phyloP scores from a whole-genome alignment of 1,284 basidiomycete species.

The Rhizoctonia solani region DNA sequence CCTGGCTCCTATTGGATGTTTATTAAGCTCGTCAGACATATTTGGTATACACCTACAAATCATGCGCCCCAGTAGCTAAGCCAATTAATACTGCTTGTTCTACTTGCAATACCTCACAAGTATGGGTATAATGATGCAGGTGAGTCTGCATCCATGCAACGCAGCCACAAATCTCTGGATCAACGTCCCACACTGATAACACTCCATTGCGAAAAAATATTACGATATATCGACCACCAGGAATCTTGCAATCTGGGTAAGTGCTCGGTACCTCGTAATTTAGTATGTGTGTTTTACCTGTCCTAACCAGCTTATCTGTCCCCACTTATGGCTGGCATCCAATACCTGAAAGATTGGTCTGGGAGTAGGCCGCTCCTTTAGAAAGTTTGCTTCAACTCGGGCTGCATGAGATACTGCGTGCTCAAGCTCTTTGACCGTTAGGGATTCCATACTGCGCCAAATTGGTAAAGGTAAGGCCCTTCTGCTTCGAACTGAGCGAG shows the following conservation, averaged over 20 bases:
- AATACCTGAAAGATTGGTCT: constrained; percentile 20
- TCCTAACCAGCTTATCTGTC: constrained; percentile 24
- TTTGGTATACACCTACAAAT: neutral
- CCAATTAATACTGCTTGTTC: constrained; percentile 30
- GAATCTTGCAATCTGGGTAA: neutral
- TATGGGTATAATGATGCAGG: constrained; percentile 27
- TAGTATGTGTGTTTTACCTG: neutral
- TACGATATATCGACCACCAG: constrained; percentile 12
- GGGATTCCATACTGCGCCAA: constrained; percentile 19
- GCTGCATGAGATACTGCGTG: constrained; percentile 17
- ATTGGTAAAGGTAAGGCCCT: constrained; percentile 22
- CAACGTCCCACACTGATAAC: constrained; percentile 24
- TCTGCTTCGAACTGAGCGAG: neutral
- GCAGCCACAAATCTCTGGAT: constrained; percentile 21
- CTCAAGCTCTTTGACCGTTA: constrained; percentile 12
- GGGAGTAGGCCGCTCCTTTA: constrained; percentile 10
- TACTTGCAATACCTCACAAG: constrained; percentile 28
- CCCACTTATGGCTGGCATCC: constrained; percentile 22
- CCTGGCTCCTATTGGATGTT: neutral
- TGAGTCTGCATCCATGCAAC: constrained; percentile 22
- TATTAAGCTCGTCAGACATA: neutral
- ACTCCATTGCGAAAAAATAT: constrained; percentile 26
- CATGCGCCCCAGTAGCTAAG: constrained; percentile 28
- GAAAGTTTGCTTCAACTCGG: constrained; percentile 22
- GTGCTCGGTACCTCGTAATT: neutral